phyloP scores from a whole-genome alignment of 2,329 filamentous ascomycete genomes.

The Diaporthe caulivora region DNA sequence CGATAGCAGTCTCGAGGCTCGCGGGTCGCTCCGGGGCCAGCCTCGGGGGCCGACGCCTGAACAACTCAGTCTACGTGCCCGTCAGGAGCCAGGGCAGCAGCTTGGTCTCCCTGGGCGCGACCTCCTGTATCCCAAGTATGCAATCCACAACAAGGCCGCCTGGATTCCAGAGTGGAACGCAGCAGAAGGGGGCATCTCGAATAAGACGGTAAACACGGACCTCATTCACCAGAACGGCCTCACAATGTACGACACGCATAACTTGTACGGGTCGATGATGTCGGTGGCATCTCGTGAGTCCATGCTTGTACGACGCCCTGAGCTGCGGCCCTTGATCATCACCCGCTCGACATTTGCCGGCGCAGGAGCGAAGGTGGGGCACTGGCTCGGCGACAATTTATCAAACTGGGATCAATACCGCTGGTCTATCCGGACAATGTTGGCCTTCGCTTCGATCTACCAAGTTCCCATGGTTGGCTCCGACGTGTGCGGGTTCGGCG shows the following conservation, averaged over 20 bases:
- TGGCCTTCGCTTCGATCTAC: constrained; percentile 74
- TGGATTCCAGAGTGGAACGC: constrained; percentile 55
- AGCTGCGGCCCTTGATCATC: constrained; percentile 76
- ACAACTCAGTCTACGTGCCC: constrained; percentile 39
- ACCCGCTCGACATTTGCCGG: constrained; percentile 83
- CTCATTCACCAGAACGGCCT: constrained; percentile 76
- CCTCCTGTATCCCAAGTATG: constrained; percentile 73
- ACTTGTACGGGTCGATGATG: constrained; percentile 78
- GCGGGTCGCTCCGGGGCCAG: background rate
- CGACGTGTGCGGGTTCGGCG: constrained; percentile 83
- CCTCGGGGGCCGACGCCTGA: constrained; percentile 26
- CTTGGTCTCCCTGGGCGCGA: constrained; percentile 73
- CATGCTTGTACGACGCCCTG: constrained; percentile 75
- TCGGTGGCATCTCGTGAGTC: constrained; percentile 72
- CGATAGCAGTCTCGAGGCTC: background rate
- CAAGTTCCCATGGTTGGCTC: constrained; percentile 77
- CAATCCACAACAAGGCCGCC: constrained; percentile 73
- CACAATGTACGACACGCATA: constrained; percentile 74
- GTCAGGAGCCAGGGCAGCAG: constrained; percentile 52
- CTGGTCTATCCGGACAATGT: constrained; percentile 67
- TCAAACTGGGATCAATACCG: constrained; percentile 70
- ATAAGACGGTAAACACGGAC: constrained; percentile 75
- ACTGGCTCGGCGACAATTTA: constrained; percentile 73
- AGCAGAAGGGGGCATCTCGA: constrained; percentile 60
- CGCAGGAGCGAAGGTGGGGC: constrained; percentile 72